Evolutionary conservation across 345 rosid species (phyloP).

Genomic region (Citrus australasica): DNA sequence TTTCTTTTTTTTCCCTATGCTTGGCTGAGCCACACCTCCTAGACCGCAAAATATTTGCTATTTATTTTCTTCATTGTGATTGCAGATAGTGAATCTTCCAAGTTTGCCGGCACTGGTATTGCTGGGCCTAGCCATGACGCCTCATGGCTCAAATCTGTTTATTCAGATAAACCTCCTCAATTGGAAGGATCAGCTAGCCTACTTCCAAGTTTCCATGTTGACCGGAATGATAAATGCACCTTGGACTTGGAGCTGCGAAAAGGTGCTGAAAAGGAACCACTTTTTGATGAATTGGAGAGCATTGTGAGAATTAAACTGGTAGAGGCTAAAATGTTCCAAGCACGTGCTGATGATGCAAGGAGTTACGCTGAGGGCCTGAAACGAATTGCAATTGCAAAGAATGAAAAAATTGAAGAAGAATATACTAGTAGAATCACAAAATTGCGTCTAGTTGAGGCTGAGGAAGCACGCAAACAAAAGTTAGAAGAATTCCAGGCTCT

Average conservation of each 20-base stretch:
- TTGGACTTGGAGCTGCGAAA: slow-evolving; percentile 42
- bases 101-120: slow-evolving; percentile 31
- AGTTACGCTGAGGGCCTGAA: slow-evolving; percentile 86
- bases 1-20: background rate
- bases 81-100: slow-evolving; percentile 70
- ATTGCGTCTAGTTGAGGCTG: slow-evolving; percentile 53
- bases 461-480: slow-evolving; percentile 64
- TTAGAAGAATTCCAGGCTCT: slow-evolving; percentile 65
- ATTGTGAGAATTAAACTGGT: slow-evolving; percentile 81
- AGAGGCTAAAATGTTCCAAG: slow-evolving; percentile 89
- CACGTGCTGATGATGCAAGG: slow-evolving; percentile 86
- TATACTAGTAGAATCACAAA: slow-evolving; percentile 52
- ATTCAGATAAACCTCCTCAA: slow-evolving; percentile 52
- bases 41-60: background rate
- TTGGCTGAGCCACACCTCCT: background rate
- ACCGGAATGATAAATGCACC: slow-evolving; percentile 44
- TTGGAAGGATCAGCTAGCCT: slow-evolving; percentile 52
- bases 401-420: slow-evolving; percentile 76
- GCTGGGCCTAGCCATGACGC: slow-evolving; percentile 57
- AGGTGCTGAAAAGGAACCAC: slow-evolving; percentile 47
- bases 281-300: slow-evolving; percentile 85
- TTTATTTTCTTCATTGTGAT: slow-evolving; percentile 13
- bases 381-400: slow-evolving; percentile 69
- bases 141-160: slow-evolving; percentile 51
- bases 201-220: slow-evolving; percentile 44